phyloP scores from a whole-genome alignment of 371 early-diverging fungal genomes.

The Rhizopus sp. region DNA sequence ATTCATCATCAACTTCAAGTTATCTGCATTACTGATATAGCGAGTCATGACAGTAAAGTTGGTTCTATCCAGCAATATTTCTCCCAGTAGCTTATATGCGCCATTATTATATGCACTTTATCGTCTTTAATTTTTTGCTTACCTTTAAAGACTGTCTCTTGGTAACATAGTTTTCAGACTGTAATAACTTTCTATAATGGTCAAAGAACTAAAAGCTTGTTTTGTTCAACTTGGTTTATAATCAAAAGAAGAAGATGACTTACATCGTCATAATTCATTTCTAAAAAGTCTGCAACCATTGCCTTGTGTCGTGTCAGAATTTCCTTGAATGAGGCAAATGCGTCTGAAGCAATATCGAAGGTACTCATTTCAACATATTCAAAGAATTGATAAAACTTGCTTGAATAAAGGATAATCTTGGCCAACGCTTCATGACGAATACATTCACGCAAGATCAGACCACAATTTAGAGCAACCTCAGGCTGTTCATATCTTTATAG shows the following conservation, averaged over 20 bases:
- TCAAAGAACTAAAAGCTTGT: constrained; percentile 75
- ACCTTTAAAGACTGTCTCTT: constrained; percentile 97
- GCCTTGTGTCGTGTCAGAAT: constrained; percentile 93
- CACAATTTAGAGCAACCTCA: constrained; percentile 95
- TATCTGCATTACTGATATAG: constrained; percentile 91
- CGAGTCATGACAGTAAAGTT: constrained; percentile 95
- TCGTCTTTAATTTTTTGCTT: constrained; percentile 6
- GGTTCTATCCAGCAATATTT: constrained; percentile 93
- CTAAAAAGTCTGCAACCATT: constrained; percentile 88
- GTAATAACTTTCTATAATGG: constrained; percentile 81
- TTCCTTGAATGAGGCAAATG: constrained; percentile 98
- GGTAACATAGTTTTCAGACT: constrained; percentile 95
- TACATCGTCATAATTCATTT: constrained; percentile 86
- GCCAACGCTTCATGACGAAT: constrained; percentile 92
- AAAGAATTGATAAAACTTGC: constrained; percentile 90
- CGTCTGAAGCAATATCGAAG: constrained; percentile 97
- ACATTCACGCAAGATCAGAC: constrained; percentile 96
- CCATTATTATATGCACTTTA: neutral
- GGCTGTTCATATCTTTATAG: constrained; percentile 83
- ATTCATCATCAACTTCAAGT: constrained; percentile 97
- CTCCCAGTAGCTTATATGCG: constrained; percentile 83
- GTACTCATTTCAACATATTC: constrained; percentile 94
- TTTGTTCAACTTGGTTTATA: neutral
- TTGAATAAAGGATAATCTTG: constrained; percentile 80
- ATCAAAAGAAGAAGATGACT: constrained; percentile 3